Evolutionary conservation across 1,139 yeast genomes (phyloP), one percentile per base, ranked within the genome.

Genomic region (Kodamaea anthophila): DNA sequence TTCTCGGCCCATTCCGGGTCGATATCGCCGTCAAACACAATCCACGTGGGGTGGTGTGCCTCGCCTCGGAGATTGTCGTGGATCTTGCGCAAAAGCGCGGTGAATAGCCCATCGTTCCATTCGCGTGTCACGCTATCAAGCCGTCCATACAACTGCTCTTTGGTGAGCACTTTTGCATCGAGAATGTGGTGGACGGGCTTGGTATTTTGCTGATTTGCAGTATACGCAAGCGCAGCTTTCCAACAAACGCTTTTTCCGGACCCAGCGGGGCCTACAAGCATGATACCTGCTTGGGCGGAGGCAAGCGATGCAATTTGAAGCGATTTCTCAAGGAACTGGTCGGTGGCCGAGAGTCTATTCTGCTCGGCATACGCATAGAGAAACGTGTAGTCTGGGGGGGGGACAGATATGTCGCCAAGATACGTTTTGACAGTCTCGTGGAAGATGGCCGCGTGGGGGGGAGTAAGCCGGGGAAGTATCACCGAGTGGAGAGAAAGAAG

Each of bases 1-100:
- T 83, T 83, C 46, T 91, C 98, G 2, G 87, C 87, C 94, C 96
- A 91, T 31, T 74, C 77, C 0, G 98, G 97, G 49, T 91, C 97
- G 24, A 91, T 74, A 43, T 86, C 96, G 26, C 97, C 94, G 55
- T 88, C 96, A 50, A 91, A 84, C 0, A 88, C 69, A 37, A 91
- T 70, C 94, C 96, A 87, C 12, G 77, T 69, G 2, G 69, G 56
- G 36, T 71, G 76, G 3, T 56, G 45, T 13, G 55, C 51, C 41
- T 79, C 86, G 2, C 85, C 86, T 25, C 82, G 58, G 8, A 72
- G 45, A 41, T 78, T 79, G 5, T 71, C 74, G 7, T 60, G 61
- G 2, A 80, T 68, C 30, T 61, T 68, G 41, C 98, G 62, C 26
- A 91, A 48, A 5, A 82, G 67, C 9, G 73, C 53, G 0, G 96